Evolutionary conservation across 768 basidiomycete species (phyloP).

Genomic region (Filobasidium wieringae): DNA sequence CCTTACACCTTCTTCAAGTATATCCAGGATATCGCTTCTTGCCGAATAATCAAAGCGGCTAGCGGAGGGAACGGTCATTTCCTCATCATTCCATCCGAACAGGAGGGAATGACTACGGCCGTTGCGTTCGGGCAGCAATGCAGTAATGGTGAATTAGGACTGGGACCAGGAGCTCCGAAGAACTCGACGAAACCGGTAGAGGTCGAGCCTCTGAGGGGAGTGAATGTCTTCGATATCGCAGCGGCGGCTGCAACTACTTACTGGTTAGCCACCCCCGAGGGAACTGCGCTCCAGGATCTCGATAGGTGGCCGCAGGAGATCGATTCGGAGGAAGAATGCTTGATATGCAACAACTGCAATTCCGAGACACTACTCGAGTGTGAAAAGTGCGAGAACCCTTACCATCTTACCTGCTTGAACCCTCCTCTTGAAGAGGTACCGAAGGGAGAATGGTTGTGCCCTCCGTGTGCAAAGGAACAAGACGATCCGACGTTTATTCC

Average conservation of each 20-base stretch:
- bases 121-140: conserved; percentile 45
- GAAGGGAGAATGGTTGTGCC: conserved; percentile 78
- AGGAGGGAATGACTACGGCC: conserved; percentile 63
- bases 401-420: conserved; percentile 66
- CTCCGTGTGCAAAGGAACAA: conserved; percentile 47
- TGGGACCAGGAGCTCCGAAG: conserved; percentile 59
- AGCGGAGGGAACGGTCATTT: conserved; percentile 88
- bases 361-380: conserved; percentile 65
- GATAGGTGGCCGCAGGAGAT: conserved; percentile 69
- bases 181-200: conserved; percentile 49
- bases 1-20: conserved; percentile 42
- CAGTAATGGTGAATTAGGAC: conserved; percentile 58
- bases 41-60: conserved; percentile 56
- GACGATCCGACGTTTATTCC: too few relatives aligned
- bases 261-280: conserved; percentile 65
- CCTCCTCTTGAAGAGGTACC: conserved; percentile 68
- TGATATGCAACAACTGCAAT: conserved; percentile 57
- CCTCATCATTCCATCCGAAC: conserved; percentile 55
- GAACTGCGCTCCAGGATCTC: conserved; percentile 57
- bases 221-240: conserved; percentile 68
- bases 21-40: conserved; percentile 32
- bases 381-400: conserved; percentile 90
- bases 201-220: conserved; percentile 57
- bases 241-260: conserved; percentile 77
- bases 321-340: conserved; percentile 55